Percentiles rank a stretch among this genome's conserved stretches.
Conservation (phyloP, 2,329 filamentous ascomycete species). For the Xylaria sp. region DNA sequence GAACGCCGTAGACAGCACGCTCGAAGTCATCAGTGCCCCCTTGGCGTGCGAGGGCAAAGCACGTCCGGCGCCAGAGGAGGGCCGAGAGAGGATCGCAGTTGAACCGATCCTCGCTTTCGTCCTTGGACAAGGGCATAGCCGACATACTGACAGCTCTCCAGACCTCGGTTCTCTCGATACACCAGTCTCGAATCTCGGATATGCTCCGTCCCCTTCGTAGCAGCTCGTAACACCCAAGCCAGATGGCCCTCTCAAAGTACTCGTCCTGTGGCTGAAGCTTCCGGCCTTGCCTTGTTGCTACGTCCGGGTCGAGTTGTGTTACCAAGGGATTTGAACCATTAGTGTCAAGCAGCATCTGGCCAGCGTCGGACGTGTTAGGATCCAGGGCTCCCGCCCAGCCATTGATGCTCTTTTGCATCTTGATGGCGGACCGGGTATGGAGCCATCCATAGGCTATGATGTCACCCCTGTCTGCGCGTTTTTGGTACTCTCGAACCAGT, state of each 20-base stretch:
- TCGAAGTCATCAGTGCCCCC: constrained; percentile 76
- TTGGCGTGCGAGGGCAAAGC: constrained; percentile 70
- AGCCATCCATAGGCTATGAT: constrained; percentile 89
- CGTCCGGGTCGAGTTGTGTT: constrained; percentile 91
- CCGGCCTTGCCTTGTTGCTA: constrained; percentile 75
- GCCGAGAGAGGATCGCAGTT: constrained; percentile 50
- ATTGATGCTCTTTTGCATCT: constrained; percentile 81
- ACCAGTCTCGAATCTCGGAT: constrained; percentile 80
- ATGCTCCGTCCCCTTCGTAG: constrained; percentile 80
- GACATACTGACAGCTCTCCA: constrained; percentile 88
- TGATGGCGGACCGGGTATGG: constrained; percentile 87
- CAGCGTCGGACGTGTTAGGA: constrained; percentile 59
- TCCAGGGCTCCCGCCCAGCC: constrained; percentile 68
- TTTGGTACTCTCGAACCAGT: constrained; percentile 74
- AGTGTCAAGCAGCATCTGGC: constrained; percentile 58
- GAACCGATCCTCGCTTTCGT: constrained; percentile 46
- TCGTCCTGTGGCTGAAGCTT: constrained; percentile 81
- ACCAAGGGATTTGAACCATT: constrained; percentile 68
- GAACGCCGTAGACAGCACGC: constrained; percentile 83
- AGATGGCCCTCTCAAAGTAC: constrained; percentile 86
- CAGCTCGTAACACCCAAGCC: constrained; percentile 93
- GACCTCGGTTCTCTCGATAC: constrained; percentile 78
- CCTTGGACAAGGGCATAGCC: constrained; percentile 63
- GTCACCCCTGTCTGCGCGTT: constrained; percentile 76
- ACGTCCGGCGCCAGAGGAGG: constrained; percentile 77